Conservation (phyloP, 1,139 yeast species). For the Candida sanyaensis region DNA sequence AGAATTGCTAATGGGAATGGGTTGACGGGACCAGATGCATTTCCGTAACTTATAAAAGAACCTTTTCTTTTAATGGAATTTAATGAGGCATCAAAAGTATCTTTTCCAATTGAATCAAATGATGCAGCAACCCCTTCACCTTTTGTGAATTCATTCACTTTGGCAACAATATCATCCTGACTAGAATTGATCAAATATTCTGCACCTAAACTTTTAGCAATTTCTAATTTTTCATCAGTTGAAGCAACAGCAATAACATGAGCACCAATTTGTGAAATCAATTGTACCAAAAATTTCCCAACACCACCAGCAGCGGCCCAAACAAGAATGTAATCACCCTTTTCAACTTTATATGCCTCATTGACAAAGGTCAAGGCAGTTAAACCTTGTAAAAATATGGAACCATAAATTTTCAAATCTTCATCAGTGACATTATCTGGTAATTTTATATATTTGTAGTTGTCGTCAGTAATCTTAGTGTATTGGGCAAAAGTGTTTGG, state of each 20-base stretch:
- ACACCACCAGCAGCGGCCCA: conserved; percentile 98
- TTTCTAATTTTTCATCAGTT: conserved; percentile 58
- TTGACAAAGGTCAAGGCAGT: conserved; percentile 73
- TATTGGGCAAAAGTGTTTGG: conserved; percentile 69
- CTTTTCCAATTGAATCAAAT: conserved; percentile 84
- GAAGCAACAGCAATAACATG: conserved; percentile 86
- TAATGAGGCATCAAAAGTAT: conserved; percentile 66
- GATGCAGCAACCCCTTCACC: conserved; percentile 74
- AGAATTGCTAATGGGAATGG: conserved; percentile 57
- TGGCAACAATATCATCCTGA: conserved; percentile 55
- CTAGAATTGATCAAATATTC: conserved; percentile 64
- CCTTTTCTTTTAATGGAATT: conserved; percentile 71
- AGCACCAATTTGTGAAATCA: conserved; percentile 65
- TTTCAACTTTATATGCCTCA: conserved; percentile 65
- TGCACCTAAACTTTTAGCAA: conserved; percentile 74
- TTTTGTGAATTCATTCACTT: conserved; percentile 65
- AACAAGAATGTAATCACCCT: conserved; percentile 69
- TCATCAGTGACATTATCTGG: conserved; percentile 50
- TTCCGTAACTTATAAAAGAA: conserved; percentile 74
- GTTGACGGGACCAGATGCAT: conserved; percentile 82
- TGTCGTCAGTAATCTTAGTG: conserved; percentile 44
- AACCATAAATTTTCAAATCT: conserved; percentile 55
- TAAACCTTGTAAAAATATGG: conserved; percentile 66
- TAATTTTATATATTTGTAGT: conserved; percentile 44
- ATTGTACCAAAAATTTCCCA: conserved; percentile 69